A percentile compares a stretch with the other conserved stretches of the same genome.
Evolutionary conservation across 2,329 filamentous ascomycete species (phyloP).

Genomic region (Conoideocrella luteorostrata): DNA sequence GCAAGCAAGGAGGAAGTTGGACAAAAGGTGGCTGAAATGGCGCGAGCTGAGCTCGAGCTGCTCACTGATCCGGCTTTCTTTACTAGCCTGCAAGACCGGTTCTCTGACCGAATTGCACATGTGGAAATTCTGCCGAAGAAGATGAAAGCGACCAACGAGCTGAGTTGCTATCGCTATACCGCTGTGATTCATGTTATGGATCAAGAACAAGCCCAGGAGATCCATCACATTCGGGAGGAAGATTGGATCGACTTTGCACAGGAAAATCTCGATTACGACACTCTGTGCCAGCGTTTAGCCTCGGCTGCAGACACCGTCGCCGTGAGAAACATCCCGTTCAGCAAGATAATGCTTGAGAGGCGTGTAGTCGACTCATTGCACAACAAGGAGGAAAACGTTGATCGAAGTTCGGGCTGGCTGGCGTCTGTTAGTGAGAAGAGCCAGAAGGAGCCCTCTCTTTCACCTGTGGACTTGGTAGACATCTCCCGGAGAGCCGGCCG

Average conservation of each 20-base stretch:
- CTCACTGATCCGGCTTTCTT: conserved; percentile 19
- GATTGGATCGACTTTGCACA: conserved; percentile 11
- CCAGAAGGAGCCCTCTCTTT: conserved; percentile 7
- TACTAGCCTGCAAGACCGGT: conserved; percentile 8
- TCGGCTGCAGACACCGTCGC: conserved; percentile 2
- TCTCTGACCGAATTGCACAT: conserved; percentile 12
- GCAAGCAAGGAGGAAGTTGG: conserved; percentile 8
- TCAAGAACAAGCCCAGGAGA: not conserved
- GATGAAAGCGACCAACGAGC: conserved; percentile 18
- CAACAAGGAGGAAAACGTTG: no score
- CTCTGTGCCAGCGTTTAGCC: conserved; percentile 7
- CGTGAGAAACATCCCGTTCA: conserved; percentile 17
- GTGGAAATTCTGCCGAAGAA: conserved; percentile 18
- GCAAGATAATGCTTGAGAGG: conserved; percentile 23
- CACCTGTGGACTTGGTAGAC: conserved; percentile 12
- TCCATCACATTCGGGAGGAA: conserved; percentile 5
- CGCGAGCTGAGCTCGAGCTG: conserved; percentile 14
- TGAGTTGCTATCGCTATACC: conserved; percentile 16
- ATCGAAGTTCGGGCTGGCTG: conserved; percentile 9
- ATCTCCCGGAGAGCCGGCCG: conserved; percentile 31
- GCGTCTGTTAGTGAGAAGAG: conserved; percentile 1
- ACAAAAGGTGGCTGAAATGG: conserved; percentile 10
- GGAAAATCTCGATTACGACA: conserved; percentile 3
- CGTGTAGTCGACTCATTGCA: conserved; percentile 13
- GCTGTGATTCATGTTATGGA: conserved; percentile 13